Base-by-base conservation (phyloP, 1,284 basidiomycete genomes). In the Hortiboletus rubellus region DNA sequence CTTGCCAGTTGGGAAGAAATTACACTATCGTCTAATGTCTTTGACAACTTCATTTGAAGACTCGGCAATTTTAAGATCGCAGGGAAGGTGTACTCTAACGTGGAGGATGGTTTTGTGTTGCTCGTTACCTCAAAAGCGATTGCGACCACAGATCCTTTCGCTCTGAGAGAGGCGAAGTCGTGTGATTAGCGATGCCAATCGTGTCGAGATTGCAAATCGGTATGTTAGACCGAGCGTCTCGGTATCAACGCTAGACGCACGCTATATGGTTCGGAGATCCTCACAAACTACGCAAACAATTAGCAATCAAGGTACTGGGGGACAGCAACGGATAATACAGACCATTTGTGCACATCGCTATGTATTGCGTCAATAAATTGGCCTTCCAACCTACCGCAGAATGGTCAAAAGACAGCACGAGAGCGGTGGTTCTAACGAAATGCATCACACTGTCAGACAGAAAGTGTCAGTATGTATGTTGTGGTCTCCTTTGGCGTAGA, bases 111-210 rank as follows among this genome's bases (percentile, higher is more conserved):
- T 60, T 60, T 69, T 54, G 62, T 50, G 51, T 41, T 55, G 15
- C 70, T 73, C 62, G 82, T 76, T 5, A 75, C 67, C 17, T 83
- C 76, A 50, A 85, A 82, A 5, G 77, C 71, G 1, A 76, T 71
- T 1, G 75, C 71, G 1, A 84, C 76, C 1, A 72, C 57, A 0
- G 80, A 75, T 27, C 69, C 61, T 58, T 80, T 71, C 7, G 83
- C 83, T n/a, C 78, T 73, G 15, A 86, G 73, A 6, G 81, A 72
- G 7, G 75, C 77, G 60, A 86, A 86, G 63, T 85, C 79, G 62
- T 86, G 81, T 0, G 79, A 79, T 60, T 86, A 85, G 82, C 80
- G 41, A 85, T 82, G 8, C 83, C 83, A 48, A 84, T 77, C 2
- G 76, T 79, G 66, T 86, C 82, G 7, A 85, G 75, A 10, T 82